phyloP scores from a whole-genome alignment of 257 asterid genomes.

The Scutellaria baicalensis region DNA sequence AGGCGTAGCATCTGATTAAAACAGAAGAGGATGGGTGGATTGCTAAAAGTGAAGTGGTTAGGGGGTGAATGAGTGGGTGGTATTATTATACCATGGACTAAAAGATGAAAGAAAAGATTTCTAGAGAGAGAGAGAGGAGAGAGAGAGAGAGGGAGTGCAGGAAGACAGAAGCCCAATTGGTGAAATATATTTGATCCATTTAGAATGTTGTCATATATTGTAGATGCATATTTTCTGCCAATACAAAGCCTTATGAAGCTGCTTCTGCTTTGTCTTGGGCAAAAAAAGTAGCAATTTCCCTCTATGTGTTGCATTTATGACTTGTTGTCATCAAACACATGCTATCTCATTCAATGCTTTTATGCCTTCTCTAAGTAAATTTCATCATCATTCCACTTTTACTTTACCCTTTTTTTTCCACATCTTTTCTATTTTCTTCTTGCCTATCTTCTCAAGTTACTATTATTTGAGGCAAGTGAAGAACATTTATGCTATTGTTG shows the following conservation, averaged over 20 bases:
- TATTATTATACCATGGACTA: conserved; percentile 16
- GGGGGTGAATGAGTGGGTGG: conserved; percentile 7
- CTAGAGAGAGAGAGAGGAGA: conserved; percentile 15
- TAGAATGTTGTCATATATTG: conserved; percentile 36
- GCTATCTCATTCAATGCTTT: neutral
- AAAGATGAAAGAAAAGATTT: conserved; percentile 20
- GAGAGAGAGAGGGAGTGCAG: neutral
- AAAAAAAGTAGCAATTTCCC: neutral
- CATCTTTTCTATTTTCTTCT: no score
- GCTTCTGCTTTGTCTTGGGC: conserved; percentile 25
- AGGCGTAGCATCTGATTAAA: no score
- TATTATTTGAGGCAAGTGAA: no score
- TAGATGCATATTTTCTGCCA: conserved; percentile 20
- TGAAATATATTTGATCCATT: conserved; percentile 29
- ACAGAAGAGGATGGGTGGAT: neutral
- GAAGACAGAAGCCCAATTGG: conserved; percentile 24
- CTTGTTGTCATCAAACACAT: neutral
- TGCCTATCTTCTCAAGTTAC: no score
- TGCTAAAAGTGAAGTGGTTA: neutral
- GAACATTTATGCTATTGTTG: no score
- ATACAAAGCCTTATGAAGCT: conserved; percentile 8
- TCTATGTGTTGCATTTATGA: conserved; percentile 4
- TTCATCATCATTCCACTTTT: no score
- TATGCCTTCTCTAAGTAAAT: neutral
- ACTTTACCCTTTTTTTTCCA: no score